phyloP scores from a whole-genome alignment of 306 rosid species.

The Ormosia emarginata region DNA sequence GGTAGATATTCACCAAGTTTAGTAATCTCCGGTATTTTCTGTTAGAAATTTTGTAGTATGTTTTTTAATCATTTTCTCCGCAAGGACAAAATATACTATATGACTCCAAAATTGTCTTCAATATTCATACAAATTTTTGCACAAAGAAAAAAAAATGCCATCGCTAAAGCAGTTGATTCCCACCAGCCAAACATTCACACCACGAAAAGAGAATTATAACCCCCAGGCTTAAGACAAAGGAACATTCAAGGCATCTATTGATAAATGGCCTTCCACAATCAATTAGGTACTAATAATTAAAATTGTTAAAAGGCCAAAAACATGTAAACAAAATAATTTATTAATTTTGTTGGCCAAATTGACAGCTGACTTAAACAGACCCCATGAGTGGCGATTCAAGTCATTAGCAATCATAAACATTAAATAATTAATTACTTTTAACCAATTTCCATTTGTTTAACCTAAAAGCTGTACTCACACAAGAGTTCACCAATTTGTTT shows the following conservation, averaged over 20 bases:
- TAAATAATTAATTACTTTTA: background rate
- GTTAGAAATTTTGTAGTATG: background rate
- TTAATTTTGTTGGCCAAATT: background rate
- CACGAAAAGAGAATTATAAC: background rate
- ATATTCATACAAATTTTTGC: background rate
- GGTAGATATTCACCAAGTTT: background rate
- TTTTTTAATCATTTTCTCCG: background rate
- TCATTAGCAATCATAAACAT: background rate
- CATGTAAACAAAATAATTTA: background rate
- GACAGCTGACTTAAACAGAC: background rate
- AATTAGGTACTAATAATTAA: background rate
- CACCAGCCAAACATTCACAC: background rate
- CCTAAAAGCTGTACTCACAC: background rate
- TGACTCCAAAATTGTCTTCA: background rate
- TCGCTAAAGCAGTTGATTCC: background rate
- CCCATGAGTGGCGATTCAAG: background rate
- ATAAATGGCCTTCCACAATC: background rate
- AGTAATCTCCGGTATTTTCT: background rate
- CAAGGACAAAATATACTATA: background rate
- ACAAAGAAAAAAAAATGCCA: background rate
- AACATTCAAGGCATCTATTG: background rate
- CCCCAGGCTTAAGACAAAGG: background rate
- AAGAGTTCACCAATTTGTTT: background rate
- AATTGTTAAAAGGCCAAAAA: background rate
- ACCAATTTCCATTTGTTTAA: conserved; percentile 14